Evolutionary conservation across 2,329 filamentous ascomycete species (phyloP), one percentile per base, ranked within the genome.

Genomic region (Nigrograna mackinnonii): DNA sequence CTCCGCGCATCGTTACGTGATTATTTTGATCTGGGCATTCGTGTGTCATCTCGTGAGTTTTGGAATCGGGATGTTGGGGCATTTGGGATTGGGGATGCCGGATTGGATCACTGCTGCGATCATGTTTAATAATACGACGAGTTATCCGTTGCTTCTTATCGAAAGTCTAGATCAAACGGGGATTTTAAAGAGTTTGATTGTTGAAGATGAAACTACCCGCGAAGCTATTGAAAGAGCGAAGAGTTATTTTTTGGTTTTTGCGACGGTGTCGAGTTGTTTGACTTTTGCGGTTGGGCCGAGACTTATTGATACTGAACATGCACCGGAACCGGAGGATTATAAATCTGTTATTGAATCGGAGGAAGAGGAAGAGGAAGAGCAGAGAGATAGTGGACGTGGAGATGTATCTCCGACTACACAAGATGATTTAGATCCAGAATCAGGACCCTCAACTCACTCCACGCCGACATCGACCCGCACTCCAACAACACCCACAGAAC

Each of bases 181-280:
- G 1, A 79, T 84, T 22, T 63, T 86, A 11, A 60, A 70, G 4
- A 60, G 68, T 2, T 43, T 71, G 26, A 68, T 84, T 17, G 64
- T 76, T 38, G 46, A 59, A 46, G 49, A 74, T 55, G 68, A 77
- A 52, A 59, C 68, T 1, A 66, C 69, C 3, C 47, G 60, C 2
- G 68, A 70, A 2, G 78, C 78, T 2, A 71, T 85, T 6, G 74
- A 78, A 41, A 70, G 83, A 4, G 82, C 82, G 7, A 82, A 85
- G 59, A 80, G 79, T 17, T 86, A 85, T 58, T 85, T 86, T 53
- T 67, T 86, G 3, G 78, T 86, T 37, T 85, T 82, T 52, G 77
- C 82, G 4, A 84, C 83, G 16, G 71, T 86, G 4, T 77, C 75
- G 17, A 84, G 79, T 52, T 81, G 77, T 40, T 62, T 86, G 46